A percentile compares a stretch with the other conserved stretches of the same genome.
Conservation (phyloP, 345 rosid genomes). For the Lagerstroemia speciosa region DNA sequence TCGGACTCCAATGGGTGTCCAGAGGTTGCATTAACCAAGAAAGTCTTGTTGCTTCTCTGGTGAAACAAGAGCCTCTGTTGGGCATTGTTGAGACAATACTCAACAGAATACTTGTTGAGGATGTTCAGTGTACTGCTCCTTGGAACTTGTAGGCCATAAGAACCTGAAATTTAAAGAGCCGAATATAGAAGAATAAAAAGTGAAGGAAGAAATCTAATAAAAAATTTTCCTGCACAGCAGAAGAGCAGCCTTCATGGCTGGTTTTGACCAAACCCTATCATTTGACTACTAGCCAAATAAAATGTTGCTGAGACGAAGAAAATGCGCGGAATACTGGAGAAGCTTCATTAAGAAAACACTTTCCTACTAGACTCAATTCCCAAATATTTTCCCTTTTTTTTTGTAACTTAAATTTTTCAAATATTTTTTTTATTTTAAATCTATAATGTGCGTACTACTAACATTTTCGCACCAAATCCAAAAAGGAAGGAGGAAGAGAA, state of each 20-base stretch:
- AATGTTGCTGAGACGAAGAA: neutral
- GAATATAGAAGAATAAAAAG: conserved; percentile 2
- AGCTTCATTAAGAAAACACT: neutral
- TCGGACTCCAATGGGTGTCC: conserved; percentile 47
- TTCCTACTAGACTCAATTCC: neutral
- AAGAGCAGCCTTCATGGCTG: neutral
- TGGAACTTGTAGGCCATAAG: conserved; percentile 24
- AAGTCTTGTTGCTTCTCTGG: conserved; percentile 20
- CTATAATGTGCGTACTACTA: neutral
- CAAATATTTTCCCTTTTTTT: too few species aligned
- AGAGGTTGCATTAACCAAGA: conserved; percentile 45
- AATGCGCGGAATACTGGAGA: neutral
- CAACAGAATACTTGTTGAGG: conserved; percentile 9
- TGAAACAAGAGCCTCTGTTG: conserved; percentile 10
- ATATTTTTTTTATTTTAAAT: too few species aligned
- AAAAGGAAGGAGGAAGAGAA: neutral
- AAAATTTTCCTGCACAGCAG: neutral
- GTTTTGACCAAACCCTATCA: neutral
- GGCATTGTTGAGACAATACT: conserved; percentile 18
- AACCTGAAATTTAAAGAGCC: conserved; percentile 13
- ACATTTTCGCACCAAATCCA: neutral
- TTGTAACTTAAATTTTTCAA: too few species aligned
- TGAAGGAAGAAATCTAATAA: neutral
- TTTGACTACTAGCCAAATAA: too few species aligned
- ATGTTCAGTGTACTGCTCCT: conserved; percentile 27